phyloP scores from a whole-genome alignment of 2,329 filamentous ascomycete genomes.

The Aspergillus sclerotialis region DNA sequence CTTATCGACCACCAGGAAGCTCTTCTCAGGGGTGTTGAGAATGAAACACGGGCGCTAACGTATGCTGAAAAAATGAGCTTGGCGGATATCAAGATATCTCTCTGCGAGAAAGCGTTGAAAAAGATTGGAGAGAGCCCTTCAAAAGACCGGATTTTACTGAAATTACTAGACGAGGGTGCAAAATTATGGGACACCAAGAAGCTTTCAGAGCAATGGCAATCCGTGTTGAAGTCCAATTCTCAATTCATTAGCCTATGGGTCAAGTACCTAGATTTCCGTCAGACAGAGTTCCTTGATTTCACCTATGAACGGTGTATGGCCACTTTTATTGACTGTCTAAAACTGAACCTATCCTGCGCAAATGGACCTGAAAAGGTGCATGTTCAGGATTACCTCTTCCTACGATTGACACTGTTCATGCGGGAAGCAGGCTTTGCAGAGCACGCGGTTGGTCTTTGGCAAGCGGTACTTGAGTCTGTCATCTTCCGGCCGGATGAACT shows the following conservation, averaged over 20 bases:
- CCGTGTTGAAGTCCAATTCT: slow-evolving; percentile 50
- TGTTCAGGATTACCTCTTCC: slow-evolving; percentile 61
- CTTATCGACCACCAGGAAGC: slow-evolving; percentile 72
- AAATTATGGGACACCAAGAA: slow-evolving; percentile 64
- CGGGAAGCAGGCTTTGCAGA: slow-evolving; percentile 73
- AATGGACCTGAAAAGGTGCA: slow-evolving; percentile 15
- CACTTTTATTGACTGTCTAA: slow-evolving; percentile 54
- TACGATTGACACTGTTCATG: slow-evolving; percentile 67
- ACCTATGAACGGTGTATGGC: slow-evolving; percentile 59
- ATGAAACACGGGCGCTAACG: slow-evolving; percentile 37
- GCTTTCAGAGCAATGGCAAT: slow-evolving; percentile 59
- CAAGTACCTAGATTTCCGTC: slow-evolving; percentile 62
- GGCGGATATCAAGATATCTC: slow-evolving; percentile 70
- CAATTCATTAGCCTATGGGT: slow-evolving; percentile 63
- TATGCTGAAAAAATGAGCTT: slow-evolving; percentile 60
- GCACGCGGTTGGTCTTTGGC: slow-evolving; percentile 72
- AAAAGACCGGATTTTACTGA: slow-evolving; percentile 57
- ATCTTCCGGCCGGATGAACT: slow-evolving; percentile 50
- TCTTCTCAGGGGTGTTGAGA: slow-evolving; percentile 47
- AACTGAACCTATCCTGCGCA: slow-evolving; percentile 22
- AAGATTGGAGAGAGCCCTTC: slow-evolving; percentile 44
- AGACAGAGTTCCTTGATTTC: slow-evolving; percentile 61
- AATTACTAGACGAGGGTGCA: slow-evolving; percentile 66
- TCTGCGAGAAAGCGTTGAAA: slow-evolving; percentile 69
- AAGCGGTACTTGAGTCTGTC: slow-evolving; percentile 67